These are phyloP conservation scores for Phytophthora pluvialis DNA, from an alignment of 352 stramenopile species.

Conservation along the genomic window DNA sequence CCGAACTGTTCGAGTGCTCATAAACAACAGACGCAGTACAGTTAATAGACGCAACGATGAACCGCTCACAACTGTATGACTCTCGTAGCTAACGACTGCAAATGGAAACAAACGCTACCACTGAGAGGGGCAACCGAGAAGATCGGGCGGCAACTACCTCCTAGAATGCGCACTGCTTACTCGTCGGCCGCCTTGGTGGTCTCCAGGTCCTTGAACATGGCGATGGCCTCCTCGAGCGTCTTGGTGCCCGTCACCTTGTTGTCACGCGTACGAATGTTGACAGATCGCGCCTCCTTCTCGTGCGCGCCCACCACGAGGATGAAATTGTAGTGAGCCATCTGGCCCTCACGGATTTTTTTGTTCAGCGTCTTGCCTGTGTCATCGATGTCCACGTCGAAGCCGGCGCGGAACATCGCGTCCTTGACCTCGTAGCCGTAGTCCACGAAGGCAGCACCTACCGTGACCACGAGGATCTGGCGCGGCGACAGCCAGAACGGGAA, in stretches of 20 bases:
- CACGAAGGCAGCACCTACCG: conserved; percentile 93
- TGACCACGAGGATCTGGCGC: conserved; percentile 95
- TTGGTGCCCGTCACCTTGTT: conserved; percentile 95
- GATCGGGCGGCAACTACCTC: neutral
- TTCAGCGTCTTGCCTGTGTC: conserved; percentile 96
- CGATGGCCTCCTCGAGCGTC: conserved; percentile 95
- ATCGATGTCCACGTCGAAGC: conserved; percentile 97
- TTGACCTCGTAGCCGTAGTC: conserved; percentile 96
- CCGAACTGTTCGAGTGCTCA: conserved; percentile 70
- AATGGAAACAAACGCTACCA: conserved; percentile 22
- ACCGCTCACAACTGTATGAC: conserved; percentile 18
- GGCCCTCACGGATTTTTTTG: conserved; percentile 98
- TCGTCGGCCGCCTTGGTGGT: conserved; percentile 71
- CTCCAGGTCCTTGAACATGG: conserved; percentile 91
- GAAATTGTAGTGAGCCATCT: conserved; percentile 99
- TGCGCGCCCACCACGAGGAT: conserved; percentile 96
- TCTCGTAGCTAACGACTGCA: conserved; percentile 22
- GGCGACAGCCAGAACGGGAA: conserved; percentile 99
- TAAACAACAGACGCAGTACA: conserved; percentile 7
- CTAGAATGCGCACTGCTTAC: conserved; percentile 37
- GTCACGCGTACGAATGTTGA: conserved; percentile 95
- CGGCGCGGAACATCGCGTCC: conserved; percentile 91
- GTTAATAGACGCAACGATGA: conserved; percentile 35
- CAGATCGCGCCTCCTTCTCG: conserved; percentile 90
- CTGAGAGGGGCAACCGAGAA: conserved; percentile 9